These are phyloP conservation scores for Syzygium grande DNA, from an alignment of 345 rosid species.

Conservation along the genomic window DNA sequence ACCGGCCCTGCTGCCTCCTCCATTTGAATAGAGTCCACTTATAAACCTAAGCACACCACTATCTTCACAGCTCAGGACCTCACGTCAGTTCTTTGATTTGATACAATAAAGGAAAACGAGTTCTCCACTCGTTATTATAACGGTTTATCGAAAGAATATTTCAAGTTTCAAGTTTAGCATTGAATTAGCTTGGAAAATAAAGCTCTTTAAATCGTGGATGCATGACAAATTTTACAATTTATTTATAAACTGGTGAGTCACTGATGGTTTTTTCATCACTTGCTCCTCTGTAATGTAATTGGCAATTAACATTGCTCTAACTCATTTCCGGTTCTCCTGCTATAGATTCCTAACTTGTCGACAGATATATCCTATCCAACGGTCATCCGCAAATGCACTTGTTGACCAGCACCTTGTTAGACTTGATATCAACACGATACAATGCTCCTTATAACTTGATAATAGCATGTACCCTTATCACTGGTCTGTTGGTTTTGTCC, in stretches of 20 bases:
- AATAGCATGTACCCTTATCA: no score
- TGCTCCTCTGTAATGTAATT: neutral
- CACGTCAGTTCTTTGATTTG: neutral
- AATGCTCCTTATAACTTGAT: no score
- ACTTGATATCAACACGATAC: no score
- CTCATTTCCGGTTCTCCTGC: neutral
- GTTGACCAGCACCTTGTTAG: no score
- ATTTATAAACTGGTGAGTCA: neutral
- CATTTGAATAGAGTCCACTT: neutral
- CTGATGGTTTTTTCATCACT: rapidly evolving
- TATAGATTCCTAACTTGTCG: neutral
- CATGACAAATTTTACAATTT: rapidly evolving
- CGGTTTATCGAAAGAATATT: neutral
- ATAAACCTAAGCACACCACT: neutral
- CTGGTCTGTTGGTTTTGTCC: no score
- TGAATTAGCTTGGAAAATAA: neutral
- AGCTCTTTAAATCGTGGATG: neutral
- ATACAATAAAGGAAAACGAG: neutral
- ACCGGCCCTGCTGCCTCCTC: neutral
- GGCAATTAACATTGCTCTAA: neutral
- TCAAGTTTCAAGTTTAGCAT: neutral
- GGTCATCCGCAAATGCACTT: neutral
- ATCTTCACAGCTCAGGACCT: neutral
- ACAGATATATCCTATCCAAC: neutral
- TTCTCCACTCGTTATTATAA: neutral